Percentiles rank a stretch among this genome's conserved stretches.
Conservation (phyloP, 352 stramenopile species). For the Blastocystis sp. region DNA sequence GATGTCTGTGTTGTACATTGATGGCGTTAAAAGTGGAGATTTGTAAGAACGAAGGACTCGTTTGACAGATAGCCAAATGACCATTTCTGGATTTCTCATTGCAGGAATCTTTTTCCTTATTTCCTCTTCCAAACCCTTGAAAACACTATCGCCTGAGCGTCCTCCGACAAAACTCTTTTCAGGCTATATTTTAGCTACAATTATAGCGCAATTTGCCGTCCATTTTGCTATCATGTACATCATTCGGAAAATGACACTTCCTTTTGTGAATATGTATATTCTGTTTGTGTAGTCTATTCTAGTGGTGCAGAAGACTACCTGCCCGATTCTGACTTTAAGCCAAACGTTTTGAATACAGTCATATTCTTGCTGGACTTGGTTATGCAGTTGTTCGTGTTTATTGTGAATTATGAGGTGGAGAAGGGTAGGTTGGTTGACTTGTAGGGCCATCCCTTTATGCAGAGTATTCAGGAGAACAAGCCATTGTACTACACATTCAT, state of each 20-base stretch:
- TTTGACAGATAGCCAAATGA: conserved; percentile 73
- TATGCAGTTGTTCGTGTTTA: conserved; percentile 90
- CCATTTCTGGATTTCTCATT: conserved; percentile 72
- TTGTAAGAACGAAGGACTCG: conserved; percentile 79
- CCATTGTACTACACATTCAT: conserved; percentile 85
- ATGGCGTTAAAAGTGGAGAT: conserved; percentile 97
- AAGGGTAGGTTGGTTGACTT: background rate
- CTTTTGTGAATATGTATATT: conserved; percentile 76
- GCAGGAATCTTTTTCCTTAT: conserved; percentile 76
- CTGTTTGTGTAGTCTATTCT: conserved; percentile 67
- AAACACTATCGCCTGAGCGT: conserved; percentile 82
- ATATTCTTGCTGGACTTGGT: conserved; percentile 92
- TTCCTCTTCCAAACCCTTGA: conserved; percentile 83
- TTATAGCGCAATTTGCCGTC: conserved; percentile 87
- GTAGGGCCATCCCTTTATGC: conserved; percentile 90
- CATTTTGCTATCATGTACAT: conserved; percentile 87
- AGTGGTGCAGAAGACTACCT: conserved; percentile 67
- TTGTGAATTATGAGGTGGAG: conserved; percentile 87
- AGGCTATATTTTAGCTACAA: conserved; percentile 82
- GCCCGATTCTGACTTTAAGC: conserved; percentile 86
- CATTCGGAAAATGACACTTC: conserved; percentile 80
- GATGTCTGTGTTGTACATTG: conserved; percentile 92
- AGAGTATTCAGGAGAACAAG: conserved; percentile 90
- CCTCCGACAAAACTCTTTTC: conserved; percentile 91
- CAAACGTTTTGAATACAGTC: conserved; percentile 93